phyloP scores from a whole-genome alignment of 2,329 filamentous ascomycete genomes.

The Ascochyta pisi region DNA sequence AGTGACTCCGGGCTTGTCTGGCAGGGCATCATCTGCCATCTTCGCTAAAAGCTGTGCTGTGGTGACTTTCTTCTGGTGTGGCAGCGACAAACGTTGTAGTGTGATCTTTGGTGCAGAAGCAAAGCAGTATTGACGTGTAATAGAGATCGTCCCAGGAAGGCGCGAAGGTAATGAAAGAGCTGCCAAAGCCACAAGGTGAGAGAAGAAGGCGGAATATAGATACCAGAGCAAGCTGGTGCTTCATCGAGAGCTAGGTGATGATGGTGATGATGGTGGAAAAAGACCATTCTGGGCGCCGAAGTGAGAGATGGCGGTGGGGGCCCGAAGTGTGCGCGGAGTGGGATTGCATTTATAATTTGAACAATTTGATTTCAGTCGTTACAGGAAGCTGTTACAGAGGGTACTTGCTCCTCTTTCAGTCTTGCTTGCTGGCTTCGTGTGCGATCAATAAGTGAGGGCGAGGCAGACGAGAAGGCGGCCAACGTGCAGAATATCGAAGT shows the following conservation, averaged over 20 bases:
- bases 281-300: not conserved
- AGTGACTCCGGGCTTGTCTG: not conserved
- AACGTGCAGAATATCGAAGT: too few relatives aligned
- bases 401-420: too few relatives aligned
- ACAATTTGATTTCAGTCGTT: not conserved
- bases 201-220: not conserved
- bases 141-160: not conserved
- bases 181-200: not conserved
- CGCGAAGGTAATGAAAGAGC: not conserved
- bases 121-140: not conserved
- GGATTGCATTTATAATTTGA: not conserved
- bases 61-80: not conserved
- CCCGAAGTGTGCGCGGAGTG: not conserved
- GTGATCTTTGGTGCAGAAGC: too few relatives aligned
- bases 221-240: not conserved
- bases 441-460: too few relatives aligned
- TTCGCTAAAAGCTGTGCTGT: not conserved
- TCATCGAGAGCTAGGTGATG: not conserved
- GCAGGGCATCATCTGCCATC: slow-evolving; percentile 2
- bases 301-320: not conserved
- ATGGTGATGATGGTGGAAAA: not conserved
- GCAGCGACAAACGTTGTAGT: not conserved
- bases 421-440: too few relatives aligned
- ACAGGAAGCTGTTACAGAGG: not conserved
- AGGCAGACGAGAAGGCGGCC: too few relatives aligned